Base-by-base conservation (phyloP, 495 filamentous ascomycete genomes). In the Bryoglossum gracile region DNA sequence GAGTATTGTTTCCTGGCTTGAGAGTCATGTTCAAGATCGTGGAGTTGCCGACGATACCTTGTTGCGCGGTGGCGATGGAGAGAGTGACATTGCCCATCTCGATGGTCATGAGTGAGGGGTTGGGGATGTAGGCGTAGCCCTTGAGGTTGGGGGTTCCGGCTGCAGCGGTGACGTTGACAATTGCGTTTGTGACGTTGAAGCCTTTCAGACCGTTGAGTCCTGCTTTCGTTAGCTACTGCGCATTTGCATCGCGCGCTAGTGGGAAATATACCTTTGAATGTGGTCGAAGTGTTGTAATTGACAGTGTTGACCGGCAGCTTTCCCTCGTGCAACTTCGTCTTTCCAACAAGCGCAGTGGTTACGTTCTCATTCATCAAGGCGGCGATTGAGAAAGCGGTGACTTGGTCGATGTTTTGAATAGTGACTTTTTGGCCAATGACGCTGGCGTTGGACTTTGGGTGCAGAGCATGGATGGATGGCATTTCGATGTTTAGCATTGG, bases 51-150 rank as follows among this genome's bases (percentile, higher is more conserved):
- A 64, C 39, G 48, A 59, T 4, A 45, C 56, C 18, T 0, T 33
- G 6, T 19, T 65, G 16, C 26, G 52, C 32, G 37, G 58, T 65
- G 26, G 54, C 50, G 33, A 71, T 54, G 38, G 65, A 56, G 5
- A 71, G 44, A 0, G 65, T 68, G 8, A 68, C 65, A 38, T 67
- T 69, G 13, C 66, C n/a, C 43, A 48, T 36, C 8, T 25, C 44
- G 25, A 54, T 21, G 19, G 44, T 54, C 11, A 54, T n/a, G 18
- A 48, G 38, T 8, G 51, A 54, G 17, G 48, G 76, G 59, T 91
- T 91, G 48, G 86, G 85, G 30, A 91, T 84, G 43, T 58, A 67
- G 28, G 78, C 74, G 3, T 66, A 73, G 55, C 78, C 86, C 25
- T 73, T 66, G 69, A 86, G 75, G 65, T 89, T 88, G 42, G 73